Base-by-base conservation (phyloP, 1,284 basidiomycete genomes). In the Papiliotrema flavescens region DNA sequence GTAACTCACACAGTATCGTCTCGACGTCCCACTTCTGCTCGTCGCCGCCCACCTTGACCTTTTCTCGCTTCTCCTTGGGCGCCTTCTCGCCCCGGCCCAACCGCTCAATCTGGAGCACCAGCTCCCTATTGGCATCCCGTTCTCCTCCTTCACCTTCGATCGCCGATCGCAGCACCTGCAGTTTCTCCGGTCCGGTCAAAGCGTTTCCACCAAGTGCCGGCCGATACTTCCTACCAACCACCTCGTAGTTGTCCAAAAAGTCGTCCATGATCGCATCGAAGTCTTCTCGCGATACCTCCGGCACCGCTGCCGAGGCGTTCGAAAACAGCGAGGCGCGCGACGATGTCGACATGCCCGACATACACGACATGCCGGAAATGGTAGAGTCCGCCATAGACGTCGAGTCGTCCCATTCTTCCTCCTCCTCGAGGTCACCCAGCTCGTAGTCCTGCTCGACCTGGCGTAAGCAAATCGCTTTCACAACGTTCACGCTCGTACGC, bases 21-120 rank as follows among this genome's bases (percentile, higher is more conserved):
- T 97, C 91, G 56, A 90, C 93, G 71, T 98, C 93, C 93, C 94
- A 97, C 57, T 85, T 80, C 57, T 90, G 86, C 63, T 86, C 85
- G 63, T 85, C 84, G 50, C 85, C 83, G 79, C 80, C 70, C 82
- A 79, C 60, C 53, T 61, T 57, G 44, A 64, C 55, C 28, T 55
- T 61, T 35, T 62, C 66, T 34, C 53, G 57, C 54, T 60, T 60
- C 42, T 63, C 74, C 61, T 81, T 85, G 81, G 42, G 76, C 71
- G 54, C 77, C 70, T 56, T 53, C 11, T 51, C 47, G 26, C 55
- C 60, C 40, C 59, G 56, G n/a, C 54, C 59, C 63, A 86, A 66
- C 42, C 76, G 75, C 54, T 82, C 77, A 51, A 84, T 74, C 56
- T 84, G 80, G 60, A 84, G 79, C 51, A 87, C 78, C 54, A 80